Evolutionary conservation across 2,329 filamentous ascomycete genomes (phyloP), one percentile per base, ranked within the genome.

Genomic region (Verticillium nubilum): DNA sequence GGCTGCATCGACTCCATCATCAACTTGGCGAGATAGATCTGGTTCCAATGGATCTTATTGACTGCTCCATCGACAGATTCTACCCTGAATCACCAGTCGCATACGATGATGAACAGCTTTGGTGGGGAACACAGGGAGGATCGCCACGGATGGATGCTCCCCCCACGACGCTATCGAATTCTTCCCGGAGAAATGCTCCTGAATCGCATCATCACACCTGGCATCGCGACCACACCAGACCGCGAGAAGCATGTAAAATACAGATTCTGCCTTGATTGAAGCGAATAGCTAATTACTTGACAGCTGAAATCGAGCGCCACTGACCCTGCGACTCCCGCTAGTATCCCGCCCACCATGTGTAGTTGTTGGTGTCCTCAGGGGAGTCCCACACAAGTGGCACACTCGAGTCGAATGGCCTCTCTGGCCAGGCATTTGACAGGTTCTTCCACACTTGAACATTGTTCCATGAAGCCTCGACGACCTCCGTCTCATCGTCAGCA

Each of bases 291-390:
- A 37, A n/a, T 17, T 23, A 23, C 9, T 23, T 50, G 19, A 23
- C n/a, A 50, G 42, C 42, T 50, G 42, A 50, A 50, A 10, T 23
- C 29, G 19, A 23, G 5, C 42, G 42, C 19, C 19, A 12, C n/a
- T 19, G 19, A 42, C 7, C 5, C 19, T 23, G 12, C 19, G n/a
- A 7, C 19, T 50, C n/a, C 42, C 42, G 19, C 42, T 56, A 62
- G 37, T 56, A 63, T 25, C 62, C 62, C 1, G 52, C 54, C 62
- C 62, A 63, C 60, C 60, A 63, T 2, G 42, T 56, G 58, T 63
- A 63, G 52, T 63, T 62, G 31, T 56, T 56, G 5, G 60, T 62
- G 50, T 63, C 53, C 60, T 63, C 62, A 3, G 62, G 17, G 1
- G 62, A 59, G 23, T 63, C 62, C 60, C 60, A 63, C 0, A 59